phyloP scores from a whole-genome alignment of 306 rosid species.

The Citrullus colocynthis region DNA sequence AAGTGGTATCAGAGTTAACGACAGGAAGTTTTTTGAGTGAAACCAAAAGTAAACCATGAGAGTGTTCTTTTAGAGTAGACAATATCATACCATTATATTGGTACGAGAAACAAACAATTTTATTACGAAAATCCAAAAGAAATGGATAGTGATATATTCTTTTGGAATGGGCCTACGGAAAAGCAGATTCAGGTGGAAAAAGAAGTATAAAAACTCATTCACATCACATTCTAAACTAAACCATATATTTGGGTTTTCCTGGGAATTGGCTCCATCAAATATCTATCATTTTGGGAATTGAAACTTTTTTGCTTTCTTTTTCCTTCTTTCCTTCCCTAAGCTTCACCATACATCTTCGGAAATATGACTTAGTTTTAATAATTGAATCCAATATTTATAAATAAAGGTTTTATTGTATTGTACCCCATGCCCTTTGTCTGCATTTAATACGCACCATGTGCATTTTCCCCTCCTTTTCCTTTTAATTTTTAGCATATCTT shows the following conservation, averaged over 20 bases:
- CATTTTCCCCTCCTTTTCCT: not conserved
- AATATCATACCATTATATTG: too few relatives aligned
- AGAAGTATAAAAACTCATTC: not conserved
- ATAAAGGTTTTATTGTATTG: not conserved
- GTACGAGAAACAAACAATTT: too few relatives aligned
- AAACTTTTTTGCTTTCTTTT: too few relatives aligned
- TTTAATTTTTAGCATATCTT: not conserved
- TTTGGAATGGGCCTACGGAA: not conserved
- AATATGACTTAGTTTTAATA: not conserved
- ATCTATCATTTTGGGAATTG: not conserved
- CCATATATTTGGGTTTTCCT: not conserved
- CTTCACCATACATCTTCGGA: too few relatives aligned
- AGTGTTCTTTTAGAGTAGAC: too few relatives aligned
- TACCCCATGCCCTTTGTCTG: not conserved
- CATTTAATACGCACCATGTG: not conserved
- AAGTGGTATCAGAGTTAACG: too few relatives aligned
- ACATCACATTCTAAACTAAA: not conserved
- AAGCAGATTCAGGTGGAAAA: not conserved
- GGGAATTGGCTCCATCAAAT: not conserved
- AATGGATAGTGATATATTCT: not conserved
- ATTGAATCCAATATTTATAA: not conserved
- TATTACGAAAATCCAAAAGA: not conserved
- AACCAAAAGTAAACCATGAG: too few relatives aligned
- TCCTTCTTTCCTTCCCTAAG: too few relatives aligned
- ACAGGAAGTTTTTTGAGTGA: too few relatives aligned